Base-by-base conservation (phyloP, 257 asterid species). In the Lavandula angustifolia region DNA sequence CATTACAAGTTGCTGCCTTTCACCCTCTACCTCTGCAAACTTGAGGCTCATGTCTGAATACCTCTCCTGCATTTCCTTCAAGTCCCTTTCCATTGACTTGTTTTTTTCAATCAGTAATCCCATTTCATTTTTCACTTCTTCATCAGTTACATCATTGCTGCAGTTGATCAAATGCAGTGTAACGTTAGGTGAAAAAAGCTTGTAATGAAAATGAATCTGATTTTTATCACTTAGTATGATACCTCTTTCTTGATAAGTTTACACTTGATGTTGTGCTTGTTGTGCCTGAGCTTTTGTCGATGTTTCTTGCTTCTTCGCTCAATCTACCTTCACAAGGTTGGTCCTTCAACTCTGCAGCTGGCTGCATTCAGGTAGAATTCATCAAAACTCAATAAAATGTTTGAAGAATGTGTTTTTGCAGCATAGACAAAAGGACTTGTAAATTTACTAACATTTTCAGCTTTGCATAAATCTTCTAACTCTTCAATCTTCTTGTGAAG, bases 11-110 rank as follows among this genome's bases (percentile, higher is more conserved):
- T 84, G 85, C 43, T 91, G 96, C 62, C 98, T 76, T 86, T 91
- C 98, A 5, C 98, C 96, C 72, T 91, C 98, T 2, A 91, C 98
- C 80, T 91, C 96, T 38, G 96, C 98, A 83, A 91, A 91, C 74
- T 80, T 91, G 43, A 88, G 86, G 80, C 98, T 91, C 76, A 88
- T 86, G 67, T 88, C 96, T 16, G 94, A 84, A 74, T 91, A 91
- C 63, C 96, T 81, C 69, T 82, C 96, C 70, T 91, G 94, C 94
- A 91, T 91, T 77, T 91, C 96, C 75, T 81, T 85, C 65, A 88
- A 75, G 34, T 91, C 98, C 52, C 33, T 80, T 65, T 81, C 95
- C 96, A 83, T 91, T 14, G 67, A 22, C 56, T 53, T 74, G 77
- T 84, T 88, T 67, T 63, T 75, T 74, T 80, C 85, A 74, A 79